These are phyloP conservation scores for Lasiodiplodia theobromae DNA, from an alignment of 2,329 filamentous ascomycete species.

Conservation along the genomic window DNA sequence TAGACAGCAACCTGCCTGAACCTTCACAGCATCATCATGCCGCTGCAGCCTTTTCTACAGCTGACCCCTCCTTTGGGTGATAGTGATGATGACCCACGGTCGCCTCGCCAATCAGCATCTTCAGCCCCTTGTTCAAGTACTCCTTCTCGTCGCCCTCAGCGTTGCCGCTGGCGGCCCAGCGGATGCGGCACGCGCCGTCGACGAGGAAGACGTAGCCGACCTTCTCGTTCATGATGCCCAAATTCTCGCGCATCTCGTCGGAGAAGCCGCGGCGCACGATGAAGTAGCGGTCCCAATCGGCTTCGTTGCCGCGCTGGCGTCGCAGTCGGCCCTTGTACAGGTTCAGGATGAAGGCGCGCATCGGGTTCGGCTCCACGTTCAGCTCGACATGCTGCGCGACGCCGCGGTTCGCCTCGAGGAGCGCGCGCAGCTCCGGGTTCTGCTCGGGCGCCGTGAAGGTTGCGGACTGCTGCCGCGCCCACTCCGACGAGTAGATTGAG, in stretches of 20 bases:
- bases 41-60: background rate
- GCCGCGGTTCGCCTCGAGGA: conserved; percentile 62
- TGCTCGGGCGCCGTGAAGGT: conserved; percentile 69
- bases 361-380: conserved; percentile 82
- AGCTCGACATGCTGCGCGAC: conserved; percentile 80
- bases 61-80: conserved; percentile 28
- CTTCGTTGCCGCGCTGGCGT: conserved; percentile 50
- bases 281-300: conserved; percentile 66
- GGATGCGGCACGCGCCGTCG: conserved; percentile 84
- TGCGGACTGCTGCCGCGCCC: conserved; percentile 82
- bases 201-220: conserved; percentile 94
- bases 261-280: conserved; percentile 64
- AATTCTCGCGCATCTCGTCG: conserved; percentile 63
- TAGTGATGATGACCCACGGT: conserved; percentile 37
- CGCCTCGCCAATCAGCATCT: conserved; percentile 66
- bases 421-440: conserved; percentile 73
- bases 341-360: conserved; percentile 66
- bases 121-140: conserved; percentile 69
- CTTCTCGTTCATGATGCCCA: conserved; percentile 82
- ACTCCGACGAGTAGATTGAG: conserved; percentile 79
- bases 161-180: conserved; percentile 87
- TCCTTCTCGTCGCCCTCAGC: conserved; percentile 71
- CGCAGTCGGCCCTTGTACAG: conserved; percentile 61
- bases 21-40: background rate
- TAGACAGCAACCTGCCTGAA: too few relatives aligned